Base-by-base conservation (phyloP, 2,329 filamentous ascomycete species). In the Trichoderma guizhouense region DNA sequence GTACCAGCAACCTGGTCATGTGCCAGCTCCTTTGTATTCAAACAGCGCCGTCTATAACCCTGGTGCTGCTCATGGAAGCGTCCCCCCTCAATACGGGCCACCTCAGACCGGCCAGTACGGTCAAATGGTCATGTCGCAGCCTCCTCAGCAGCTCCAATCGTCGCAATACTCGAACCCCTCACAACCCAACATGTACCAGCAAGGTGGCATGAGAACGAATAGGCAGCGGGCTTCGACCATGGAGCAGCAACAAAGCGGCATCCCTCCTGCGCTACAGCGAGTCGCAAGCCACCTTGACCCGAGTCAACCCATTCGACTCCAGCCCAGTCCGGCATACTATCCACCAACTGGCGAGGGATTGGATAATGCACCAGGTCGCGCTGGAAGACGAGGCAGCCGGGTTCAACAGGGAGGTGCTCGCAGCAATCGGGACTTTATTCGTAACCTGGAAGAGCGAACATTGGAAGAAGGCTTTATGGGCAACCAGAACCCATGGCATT, bases 281-380 rank as follows among this genome's bases (percentile, higher is more conserved):
- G 96, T 99, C 26, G 96, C 96, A 55, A 97, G 94, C 79, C 95
- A 98, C 81, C 88, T 99, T 58, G 96, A 99, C 79, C 96, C 96
- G 2, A 98, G 90, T 77, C 93, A 95, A 73, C 96, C 96, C 0
- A 98, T 99, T 77, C 90, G 96, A 64, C 83, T 98, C 71, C 96
- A 99, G 79, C 96, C 96, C 3, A 98, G 94, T 76, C 96, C 96
- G 6, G 96, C 96, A 2, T 99, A 99, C 82, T 99, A 98, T 77
- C 96, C 96, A 12, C 96, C 96, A 24, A 93, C 95, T 2, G 90
- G 92, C 7, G 95, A 98, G 75, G 93, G 86, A 9, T 89, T 93
- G 73, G 87, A 90, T 63, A 88, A 87, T 72, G 85, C 89, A 28
- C 78, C 86, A 61, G 80, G 84, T 70, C 81, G 88, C 83, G 82